phyloP scores from a whole-genome alignment of 306 rosid genomes.

The Sechiopsis laciniata region DNA sequence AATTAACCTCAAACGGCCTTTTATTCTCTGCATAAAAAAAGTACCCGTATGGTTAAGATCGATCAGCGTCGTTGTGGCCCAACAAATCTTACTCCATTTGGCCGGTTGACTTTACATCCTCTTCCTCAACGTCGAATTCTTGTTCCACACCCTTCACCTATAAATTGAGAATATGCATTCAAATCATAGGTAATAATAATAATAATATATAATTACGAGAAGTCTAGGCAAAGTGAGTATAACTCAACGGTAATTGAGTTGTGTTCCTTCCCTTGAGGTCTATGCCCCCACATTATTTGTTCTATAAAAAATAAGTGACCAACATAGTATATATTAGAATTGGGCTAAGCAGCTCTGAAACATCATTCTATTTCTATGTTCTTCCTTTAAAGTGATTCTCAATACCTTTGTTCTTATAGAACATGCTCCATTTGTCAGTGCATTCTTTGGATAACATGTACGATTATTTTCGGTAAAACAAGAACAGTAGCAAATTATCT shows the following conservation, averaged over 20 bases:
- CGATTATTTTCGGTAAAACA: too few relatives aligned
- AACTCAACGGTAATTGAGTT: too few relatives aligned
- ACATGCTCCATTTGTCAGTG: background rate
- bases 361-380: background rate
- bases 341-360: background rate
- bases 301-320: too few relatives aligned
- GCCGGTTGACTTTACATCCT: slow-evolving; percentile 46
- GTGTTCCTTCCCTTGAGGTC: too few relatives aligned
- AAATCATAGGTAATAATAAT: background rate
- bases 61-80: background rate
- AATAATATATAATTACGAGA: background rate
- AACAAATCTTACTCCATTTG: slow-evolving; percentile 37
- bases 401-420: background rate
- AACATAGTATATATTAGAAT: background rate
- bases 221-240: background rate
- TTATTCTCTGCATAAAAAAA: slow-evolving; percentile 13
- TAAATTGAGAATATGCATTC: slow-evolving; percentile 7
- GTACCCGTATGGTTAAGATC: background rate
- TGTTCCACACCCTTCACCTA: slow-evolving; percentile 93
- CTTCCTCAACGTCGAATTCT: slow-evolving; percentile 69
- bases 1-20: background rate
- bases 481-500: too few relatives aligned
- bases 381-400: background rate
- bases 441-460: background rate
- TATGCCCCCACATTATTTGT: too few relatives aligned